Conservation (phyloP, 306 rosid genomes). For the Trifolium repens region DNA sequence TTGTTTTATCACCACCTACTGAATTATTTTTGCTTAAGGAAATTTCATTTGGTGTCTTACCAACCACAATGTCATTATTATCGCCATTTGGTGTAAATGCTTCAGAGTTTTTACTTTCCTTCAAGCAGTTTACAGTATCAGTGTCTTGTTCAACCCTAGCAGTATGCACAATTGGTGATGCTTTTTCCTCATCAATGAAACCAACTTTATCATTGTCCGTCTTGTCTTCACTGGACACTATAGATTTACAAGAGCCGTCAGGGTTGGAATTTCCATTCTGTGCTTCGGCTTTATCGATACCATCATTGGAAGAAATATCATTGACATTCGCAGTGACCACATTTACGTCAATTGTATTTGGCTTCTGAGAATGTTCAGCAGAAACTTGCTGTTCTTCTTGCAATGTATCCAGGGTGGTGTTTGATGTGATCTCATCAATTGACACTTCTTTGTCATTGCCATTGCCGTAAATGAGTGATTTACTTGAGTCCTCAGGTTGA, state of each 20-base stretch:
- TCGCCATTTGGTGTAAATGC: slow-evolving; percentile 40
- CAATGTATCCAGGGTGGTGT: slow-evolving; percentile 47
- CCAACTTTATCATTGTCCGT: slow-evolving; percentile 45
- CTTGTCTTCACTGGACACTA: slow-evolving; percentile 15
- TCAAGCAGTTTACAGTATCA: slow-evolving; percentile 44
- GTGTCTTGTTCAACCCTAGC: slow-evolving; percentile 40
- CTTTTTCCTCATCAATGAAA: slow-evolving; percentile 50
- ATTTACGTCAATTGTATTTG: slow-evolving; percentile 50
- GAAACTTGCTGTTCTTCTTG: slow-evolving; percentile 46
- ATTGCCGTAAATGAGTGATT: slow-evolving; percentile 24
- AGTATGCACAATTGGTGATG: slow-evolving; percentile 42
- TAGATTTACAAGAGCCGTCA: slow-evolving; percentile 41
- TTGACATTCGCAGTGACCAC: slow-evolving; percentile 43
- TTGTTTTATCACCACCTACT: slow-evolving; percentile 51
- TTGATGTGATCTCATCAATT: slow-evolving; percentile 46
- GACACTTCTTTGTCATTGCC: slow-evolving; percentile 14
- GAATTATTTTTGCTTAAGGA: slow-evolving; percentile 44
- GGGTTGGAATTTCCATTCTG: slow-evolving; percentile 43
- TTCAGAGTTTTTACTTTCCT: slow-evolving; percentile 44
- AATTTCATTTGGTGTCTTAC: slow-evolving; percentile 47
- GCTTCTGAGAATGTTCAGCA: slow-evolving; percentile 41
- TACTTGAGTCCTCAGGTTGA: slow-evolving; percentile 42
- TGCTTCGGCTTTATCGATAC: slow-evolving; percentile 42
- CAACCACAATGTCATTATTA: slow-evolving; percentile 25
- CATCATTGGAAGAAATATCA: slow-evolving; percentile 30